A percentile compares a stretch with the other conserved stretches of the same genome.
Evolutionary conservation across 2,329 filamentous ascomycete species (phyloP).

Genomic region (Didymella exigua): DNA sequence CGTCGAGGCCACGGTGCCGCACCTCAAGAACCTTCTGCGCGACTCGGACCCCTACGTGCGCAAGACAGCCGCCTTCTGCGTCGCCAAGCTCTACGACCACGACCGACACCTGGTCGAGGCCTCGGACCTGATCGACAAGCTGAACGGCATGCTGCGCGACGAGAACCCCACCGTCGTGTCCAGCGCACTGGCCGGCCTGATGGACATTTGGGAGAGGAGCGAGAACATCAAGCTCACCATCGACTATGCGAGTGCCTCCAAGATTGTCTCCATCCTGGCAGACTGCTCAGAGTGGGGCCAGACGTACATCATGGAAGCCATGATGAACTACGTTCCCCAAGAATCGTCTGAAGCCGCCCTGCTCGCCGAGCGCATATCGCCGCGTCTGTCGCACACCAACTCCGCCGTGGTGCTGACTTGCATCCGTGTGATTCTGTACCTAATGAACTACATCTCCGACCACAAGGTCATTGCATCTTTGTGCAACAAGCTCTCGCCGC

Average conservation of each 20-base stretch:
- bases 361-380: conserved; percentile 89
- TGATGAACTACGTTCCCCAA: conserved; percentile 97
- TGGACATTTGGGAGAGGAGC: conserved; percentile 98
- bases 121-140: conserved; percentile 87
- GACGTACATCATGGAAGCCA: conserved; percentile 94
- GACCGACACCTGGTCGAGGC: conserved; percentile 87
- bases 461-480: conserved; percentile 85
- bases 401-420: conserved; percentile 95
- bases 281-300: conserved; percentile 99
- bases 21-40: conserved; percentile 80
- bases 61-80: conserved; percentile 94
- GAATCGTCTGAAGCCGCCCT: conserved; percentile 86
- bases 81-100: conserved; percentile 97
- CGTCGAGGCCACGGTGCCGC: conserved; percentile 84
- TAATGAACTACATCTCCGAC: conserved; percentile 98
- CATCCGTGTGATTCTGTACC: conserved; percentile 92
- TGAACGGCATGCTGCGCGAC: conserved; percentile 88
- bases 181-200: conserved; percentile 85
- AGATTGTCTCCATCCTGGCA: conserved; percentile 93
- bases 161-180: conserved; percentile 98
- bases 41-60: conserved; percentile 94
- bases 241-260: conserved; percentile 95
- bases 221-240: conserved; percentile 98
- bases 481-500: conserved; percentile 91
- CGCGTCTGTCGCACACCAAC: conserved; percentile 95